Evolutionary conservation across 1,284 basidiomycete species (phyloP).

Genomic region (Melampsora medusae): DNA sequence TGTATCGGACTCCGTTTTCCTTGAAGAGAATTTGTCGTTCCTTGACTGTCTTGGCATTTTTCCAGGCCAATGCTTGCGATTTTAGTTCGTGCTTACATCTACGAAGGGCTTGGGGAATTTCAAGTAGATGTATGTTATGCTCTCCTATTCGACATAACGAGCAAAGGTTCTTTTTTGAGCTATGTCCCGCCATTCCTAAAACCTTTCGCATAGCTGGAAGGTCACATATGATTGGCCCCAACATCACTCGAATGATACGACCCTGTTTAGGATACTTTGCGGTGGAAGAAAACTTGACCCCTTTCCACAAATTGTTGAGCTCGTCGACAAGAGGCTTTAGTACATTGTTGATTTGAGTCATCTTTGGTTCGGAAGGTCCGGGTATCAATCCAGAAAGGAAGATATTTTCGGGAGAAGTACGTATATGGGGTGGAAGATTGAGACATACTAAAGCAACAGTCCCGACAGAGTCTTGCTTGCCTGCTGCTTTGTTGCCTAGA

Average conservation of each 20-base stretch:
- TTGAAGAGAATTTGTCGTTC: not conserved
- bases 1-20: not conserved
- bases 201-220: not conserved
- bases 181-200: not conserved
- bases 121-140: not conserved
- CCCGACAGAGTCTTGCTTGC: constrained; percentile 22
- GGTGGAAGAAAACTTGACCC: constrained; percentile 15
- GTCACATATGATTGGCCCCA: not conserved
- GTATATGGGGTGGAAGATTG: constrained; percentile 13
- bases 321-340: constrained; percentile 2
- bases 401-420: constrained; percentile 17
- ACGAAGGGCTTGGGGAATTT: not conserved
- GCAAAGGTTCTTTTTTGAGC: not conserved
- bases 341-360: constrained; percentile 6
- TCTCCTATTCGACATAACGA: not conserved
- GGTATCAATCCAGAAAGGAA: constrained; percentile 32
- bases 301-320: not conserved
- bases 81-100: not conserved
- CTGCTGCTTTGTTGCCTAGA: constrained; percentile 22
- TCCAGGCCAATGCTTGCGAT: not conserved
- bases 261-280: not conserved
- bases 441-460: constrained; percentile 21
- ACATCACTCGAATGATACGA: not conserved
- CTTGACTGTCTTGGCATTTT: not conserved
- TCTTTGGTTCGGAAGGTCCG: constrained; percentile 17